phyloP scores from a whole-genome alignment of 2,329 filamentous ascomycete species.

The Chlorencoelia australis region DNA sequence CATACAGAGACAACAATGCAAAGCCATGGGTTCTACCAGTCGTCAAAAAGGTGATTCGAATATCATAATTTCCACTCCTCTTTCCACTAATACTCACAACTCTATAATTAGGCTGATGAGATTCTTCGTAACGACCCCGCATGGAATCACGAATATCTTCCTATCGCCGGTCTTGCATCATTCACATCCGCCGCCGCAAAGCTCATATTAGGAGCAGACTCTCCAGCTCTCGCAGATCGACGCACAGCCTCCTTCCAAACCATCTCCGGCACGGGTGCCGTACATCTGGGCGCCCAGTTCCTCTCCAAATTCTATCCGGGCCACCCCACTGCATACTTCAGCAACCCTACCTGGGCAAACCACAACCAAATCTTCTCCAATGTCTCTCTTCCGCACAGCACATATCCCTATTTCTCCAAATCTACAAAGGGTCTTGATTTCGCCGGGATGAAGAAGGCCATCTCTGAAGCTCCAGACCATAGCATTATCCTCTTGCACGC shows the following conservation, averaged over 20 bases:
- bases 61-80: neutral
- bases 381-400: constrained; percentile 64
- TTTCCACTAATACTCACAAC: constrained; percentile 3
- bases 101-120: constrained; percentile 82
- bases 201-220: constrained; percentile 71
- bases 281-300: constrained; percentile 90
- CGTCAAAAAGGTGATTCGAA: constrained; percentile 74
- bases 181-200: constrained; percentile 89
- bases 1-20: constrained; percentile 87
- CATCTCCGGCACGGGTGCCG: constrained; percentile 92
- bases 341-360: constrained; percentile 95
- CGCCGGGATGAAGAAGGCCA: constrained; percentile 68
- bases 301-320: constrained; percentile 80
- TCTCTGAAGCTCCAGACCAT: constrained; percentile 62
- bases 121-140: constrained; percentile 79
- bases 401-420: constrained; percentile 91
- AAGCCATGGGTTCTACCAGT: constrained; percentile 97
- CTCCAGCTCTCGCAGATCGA: constrained; percentile 74
- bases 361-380: constrained; percentile 98
- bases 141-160: constrained; percentile 96
- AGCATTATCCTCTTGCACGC: constrained; percentile 88
- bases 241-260: constrained; percentile 78
- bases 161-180: constrained; percentile 77
- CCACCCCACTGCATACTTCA: constrained; percentile 75
- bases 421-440: constrained; percentile 87